Conservation (phyloP, 768 basidiomycete genomes). For the Tulasnella sp. region DNA sequence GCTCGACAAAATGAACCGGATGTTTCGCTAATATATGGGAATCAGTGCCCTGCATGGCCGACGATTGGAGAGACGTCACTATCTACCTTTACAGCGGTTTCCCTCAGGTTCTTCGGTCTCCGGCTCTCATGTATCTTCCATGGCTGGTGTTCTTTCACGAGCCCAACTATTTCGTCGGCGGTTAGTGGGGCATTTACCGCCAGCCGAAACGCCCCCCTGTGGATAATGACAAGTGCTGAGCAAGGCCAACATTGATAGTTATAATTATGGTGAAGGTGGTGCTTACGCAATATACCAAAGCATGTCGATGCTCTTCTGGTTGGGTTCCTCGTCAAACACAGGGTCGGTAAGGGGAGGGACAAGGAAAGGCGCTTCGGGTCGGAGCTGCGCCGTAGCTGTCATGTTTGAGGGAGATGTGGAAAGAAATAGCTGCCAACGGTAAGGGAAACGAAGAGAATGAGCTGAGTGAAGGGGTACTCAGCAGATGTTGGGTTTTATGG, state of each 20-base stretch:
- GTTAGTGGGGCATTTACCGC: not conserved
- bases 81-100: not conserved
- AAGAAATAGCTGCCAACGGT: no score
- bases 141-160: not conserved
- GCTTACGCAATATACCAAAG: not conserved
- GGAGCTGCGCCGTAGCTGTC: no score
- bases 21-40: not conserved
- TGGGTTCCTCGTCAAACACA: no score
- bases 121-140: not conserved
- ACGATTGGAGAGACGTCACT: not conserved
- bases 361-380: no score
- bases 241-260: not conserved
- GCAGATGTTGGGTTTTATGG: no score
- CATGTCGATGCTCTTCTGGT: not conserved
- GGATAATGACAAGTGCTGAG: not conserved
- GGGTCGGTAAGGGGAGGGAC: no score
- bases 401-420: no score
- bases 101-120: not conserved
- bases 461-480: no score
- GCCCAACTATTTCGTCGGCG: not conserved
- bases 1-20: not conserved
- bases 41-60: not conserved
- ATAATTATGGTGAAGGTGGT: constrained; percentile 28
- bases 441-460: no score
- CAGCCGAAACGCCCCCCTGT: not conserved